phyloP scores from a whole-genome alignment of 2,329 filamentous ascomycete species.

The Exophiala dermatitidis region DNA sequence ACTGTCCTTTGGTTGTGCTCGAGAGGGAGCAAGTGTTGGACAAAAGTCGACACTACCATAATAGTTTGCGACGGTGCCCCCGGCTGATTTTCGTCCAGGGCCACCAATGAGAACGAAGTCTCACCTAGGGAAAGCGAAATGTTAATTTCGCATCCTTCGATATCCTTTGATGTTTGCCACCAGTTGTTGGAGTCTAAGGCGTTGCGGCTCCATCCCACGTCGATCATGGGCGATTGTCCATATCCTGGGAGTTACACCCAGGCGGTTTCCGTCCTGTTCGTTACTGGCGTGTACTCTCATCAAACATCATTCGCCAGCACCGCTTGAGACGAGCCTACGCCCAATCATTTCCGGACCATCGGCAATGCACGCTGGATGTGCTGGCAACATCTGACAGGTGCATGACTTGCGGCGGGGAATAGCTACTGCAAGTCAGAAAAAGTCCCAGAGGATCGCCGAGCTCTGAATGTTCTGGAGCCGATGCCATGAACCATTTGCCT shows the following conservation, averaged over 20 bases:
- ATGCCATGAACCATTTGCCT: slow-evolving; percentile 10
- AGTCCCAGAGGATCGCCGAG: slow-evolving; percentile 5
- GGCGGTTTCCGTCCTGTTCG: not conserved
- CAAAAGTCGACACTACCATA: not conserved
- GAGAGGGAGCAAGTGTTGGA: not conserved
- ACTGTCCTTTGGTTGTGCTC: not conserved
- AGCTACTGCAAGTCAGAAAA: slow-evolving; percentile 14
- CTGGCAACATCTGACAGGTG: slow-evolving; percentile 22
- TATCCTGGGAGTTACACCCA: not conserved
- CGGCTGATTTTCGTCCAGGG: slow-evolving; percentile 4
- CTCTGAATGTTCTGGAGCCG: slow-evolving; percentile 9
- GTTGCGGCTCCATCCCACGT: not conserved
- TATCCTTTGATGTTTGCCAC: not conserved
- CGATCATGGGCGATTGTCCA: not conserved
- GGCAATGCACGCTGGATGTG: slow-evolving; percentile 19
- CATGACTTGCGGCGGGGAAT: slow-evolving; percentile 8
- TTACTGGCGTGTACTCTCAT: not conserved
- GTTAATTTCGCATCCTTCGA: not conserved
- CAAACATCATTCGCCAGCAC: not conserved
- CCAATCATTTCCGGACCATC: slow-evolving; percentile 14
- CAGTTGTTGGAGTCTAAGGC: not conserved
- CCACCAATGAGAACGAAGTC: slow-evolving; percentile 2
- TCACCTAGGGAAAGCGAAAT: not conserved
- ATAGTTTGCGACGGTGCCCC: not conserved
- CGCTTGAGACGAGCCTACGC: slow-evolving; percentile 2